phyloP scores from a whole-genome alignment of 1,139 yeast genomes.

The Saccharomyces pastorianus region DNA sequence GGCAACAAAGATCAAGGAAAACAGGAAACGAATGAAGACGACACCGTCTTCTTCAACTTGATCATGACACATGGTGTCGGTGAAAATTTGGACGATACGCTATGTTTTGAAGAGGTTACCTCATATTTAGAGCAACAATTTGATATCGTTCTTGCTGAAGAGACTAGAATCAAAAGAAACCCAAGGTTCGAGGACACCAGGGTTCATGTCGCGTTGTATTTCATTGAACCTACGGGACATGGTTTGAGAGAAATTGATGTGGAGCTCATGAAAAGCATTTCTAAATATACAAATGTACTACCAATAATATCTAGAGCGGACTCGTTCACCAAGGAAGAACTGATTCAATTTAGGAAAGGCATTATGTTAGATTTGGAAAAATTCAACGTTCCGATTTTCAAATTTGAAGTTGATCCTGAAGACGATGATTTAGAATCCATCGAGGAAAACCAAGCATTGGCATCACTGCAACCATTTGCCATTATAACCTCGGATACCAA shows the following conservation, averaged over 20 bases:
- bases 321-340: conserved; percentile 54
- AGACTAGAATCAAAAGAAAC: conserved; percentile 67
- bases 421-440: conserved; percentile 59
- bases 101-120: conserved; percentile 61
- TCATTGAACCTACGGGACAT: conserved; percentile 73
- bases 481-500: conserved; percentile 57
- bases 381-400: conserved; percentile 63
- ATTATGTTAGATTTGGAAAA: conserved; percentile 52
- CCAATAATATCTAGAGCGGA: conserved; percentile 69
- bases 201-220: conserved; percentile 64
- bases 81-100: conserved; percentile 55
- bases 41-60: conserved; percentile 52
- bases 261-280: conserved; percentile 56
- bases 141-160: conserved; percentile 69
- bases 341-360: conserved; percentile 45
- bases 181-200: conserved; percentile 73
- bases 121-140: conserved; percentile 79
- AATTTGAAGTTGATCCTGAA: conserved; percentile 48
- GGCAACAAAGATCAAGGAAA: conserved; percentile 34
- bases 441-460: conserved; percentile 56
- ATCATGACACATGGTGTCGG: conserved; percentile 80
- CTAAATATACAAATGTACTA: conserved; percentile 62
- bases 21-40: conserved; percentile 38
- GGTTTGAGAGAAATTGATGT: conserved; percentile 68
- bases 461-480: conserved; percentile 63